Percentiles rank a stretch among this genome's conserved stretches.
Conservation (phyloP, 1,139 yeast species). For the Yamadazyma sp. region DNA sequence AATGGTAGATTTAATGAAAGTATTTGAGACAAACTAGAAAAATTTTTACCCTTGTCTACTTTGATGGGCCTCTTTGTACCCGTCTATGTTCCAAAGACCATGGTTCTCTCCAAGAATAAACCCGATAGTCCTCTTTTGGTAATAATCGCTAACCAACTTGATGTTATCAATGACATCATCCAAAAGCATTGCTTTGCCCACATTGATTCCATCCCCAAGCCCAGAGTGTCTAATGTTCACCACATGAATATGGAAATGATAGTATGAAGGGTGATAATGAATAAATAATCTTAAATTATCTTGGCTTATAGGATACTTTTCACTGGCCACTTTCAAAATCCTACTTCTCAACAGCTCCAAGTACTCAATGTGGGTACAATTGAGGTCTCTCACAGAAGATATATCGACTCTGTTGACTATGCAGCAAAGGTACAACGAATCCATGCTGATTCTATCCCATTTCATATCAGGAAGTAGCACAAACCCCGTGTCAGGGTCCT, state of each 20-base stretch:
- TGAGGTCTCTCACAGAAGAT: slow-evolving; percentile 75
- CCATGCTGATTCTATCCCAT: slow-evolving; percentile 81
- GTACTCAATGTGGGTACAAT: slow-evolving; percentile 56
- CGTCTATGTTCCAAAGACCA: slow-evolving; percentile 61
- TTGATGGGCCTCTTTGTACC: slow-evolving; percentile 17
- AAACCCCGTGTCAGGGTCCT: slow-evolving; percentile 55
- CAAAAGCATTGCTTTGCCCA: slow-evolving; percentile 79
- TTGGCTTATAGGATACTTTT: slow-evolving; percentile 31
- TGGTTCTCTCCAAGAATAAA: slow-evolving; percentile 76
- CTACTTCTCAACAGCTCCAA: slow-evolving; percentile 45
- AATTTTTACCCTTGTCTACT: background rate
- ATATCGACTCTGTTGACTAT: slow-evolving; percentile 73
- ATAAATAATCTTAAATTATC: slow-evolving; percentile 71
- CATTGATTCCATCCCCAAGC: slow-evolving; percentile 65
- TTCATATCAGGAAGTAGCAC: slow-evolving; percentile 80
- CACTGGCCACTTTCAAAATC: slow-evolving; percentile 49
- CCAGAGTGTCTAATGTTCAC: slow-evolving; percentile 76
- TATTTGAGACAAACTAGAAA: too few species aligned
- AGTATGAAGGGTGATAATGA: slow-evolving; percentile 95
- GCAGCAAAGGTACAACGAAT: slow-evolving; percentile 72
- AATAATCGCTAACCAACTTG: slow-evolving; percentile 47
- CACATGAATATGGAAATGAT: slow-evolving; percentile 92
- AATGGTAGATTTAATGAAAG: too few species aligned
- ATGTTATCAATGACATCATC: slow-evolving; percentile 82
- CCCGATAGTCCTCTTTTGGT: slow-evolving; percentile 41